A percentile compares a stretch with the other conserved stretches of the same genome.
Conservation (phyloP, 1,284 basidiomycete species). For the Malassezia caprae region DNA sequence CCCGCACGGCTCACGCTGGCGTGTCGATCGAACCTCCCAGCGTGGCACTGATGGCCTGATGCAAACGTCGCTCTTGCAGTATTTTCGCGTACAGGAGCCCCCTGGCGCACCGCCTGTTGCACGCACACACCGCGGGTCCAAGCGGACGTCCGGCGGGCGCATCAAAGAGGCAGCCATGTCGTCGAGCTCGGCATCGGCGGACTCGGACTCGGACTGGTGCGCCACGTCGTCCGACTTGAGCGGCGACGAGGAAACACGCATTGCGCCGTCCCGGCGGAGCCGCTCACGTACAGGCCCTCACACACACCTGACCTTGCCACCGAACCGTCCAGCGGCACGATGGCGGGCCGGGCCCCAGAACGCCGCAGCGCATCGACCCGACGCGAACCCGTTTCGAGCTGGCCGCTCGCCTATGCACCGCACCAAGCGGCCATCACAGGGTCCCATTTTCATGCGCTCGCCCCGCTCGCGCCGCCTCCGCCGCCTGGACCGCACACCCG, state of each 20-base stretch:
- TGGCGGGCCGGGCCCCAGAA: background rate
- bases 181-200: background rate
- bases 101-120: background rate
- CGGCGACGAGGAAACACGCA: background rate
- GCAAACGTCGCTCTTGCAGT: background rate
- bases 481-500: conserved; percentile 1
- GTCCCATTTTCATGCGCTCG: conserved; percentile 6
- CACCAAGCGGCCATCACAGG: background rate
- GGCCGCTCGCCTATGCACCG: background rate
- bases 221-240: background rate
- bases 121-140: background rate
- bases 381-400: background rate
- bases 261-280: background rate
- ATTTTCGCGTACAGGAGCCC: background rate
- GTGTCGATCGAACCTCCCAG: background rate
- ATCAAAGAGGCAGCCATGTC: background rate
- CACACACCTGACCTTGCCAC: background rate
- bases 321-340: background rate
- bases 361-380: background rate
- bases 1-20: background rate
- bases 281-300: background rate
- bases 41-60: background rate
- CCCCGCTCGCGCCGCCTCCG: conserved; percentile 13
- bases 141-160: background rate
- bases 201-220: background rate